A percentile compares a stretch with the other conserved stretches of the same genome.
Evolutionary conservation across 495 filamentous ascomycete species (phyloP).

Genomic region (Amphirosellinia nigrospora): DNA sequence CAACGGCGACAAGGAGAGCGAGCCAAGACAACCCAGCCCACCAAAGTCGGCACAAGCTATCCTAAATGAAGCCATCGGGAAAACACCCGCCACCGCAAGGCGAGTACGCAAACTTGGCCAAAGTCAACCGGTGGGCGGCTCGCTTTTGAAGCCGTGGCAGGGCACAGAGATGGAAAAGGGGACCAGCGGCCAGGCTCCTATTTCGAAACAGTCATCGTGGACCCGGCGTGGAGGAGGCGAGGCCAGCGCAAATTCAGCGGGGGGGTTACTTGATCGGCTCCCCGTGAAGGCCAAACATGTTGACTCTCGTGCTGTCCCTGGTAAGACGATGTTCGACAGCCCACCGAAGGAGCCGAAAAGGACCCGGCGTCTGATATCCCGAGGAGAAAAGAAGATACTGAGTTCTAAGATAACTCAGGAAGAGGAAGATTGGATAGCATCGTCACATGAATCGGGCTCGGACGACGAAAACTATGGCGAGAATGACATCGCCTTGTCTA

Average conservation of each 20-base stretch:
- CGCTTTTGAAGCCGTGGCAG: constrained; percentile 36
- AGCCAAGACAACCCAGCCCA: neutral
- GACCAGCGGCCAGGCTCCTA: neutral
- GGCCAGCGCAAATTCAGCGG: neutral
- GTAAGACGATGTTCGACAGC: constrained; percentile 11
- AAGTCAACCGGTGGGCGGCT: constrained; percentile 30
- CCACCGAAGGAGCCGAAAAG: constrained; percentile 14
- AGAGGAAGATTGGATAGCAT: neutral
- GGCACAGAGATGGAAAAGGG: neutral
- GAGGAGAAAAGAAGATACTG: constrained; percentile 13
- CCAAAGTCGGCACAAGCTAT: neutral
- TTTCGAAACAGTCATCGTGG: neutral
- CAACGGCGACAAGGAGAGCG: constrained; percentile 15
- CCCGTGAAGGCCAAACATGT: constrained; percentile 11
- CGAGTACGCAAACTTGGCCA: constrained; percentile 37
- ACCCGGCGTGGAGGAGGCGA: neutral
- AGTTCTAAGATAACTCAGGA: neutral
- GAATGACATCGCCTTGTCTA: neutral
- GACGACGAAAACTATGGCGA: neutral
- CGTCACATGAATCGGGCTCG: constrained; percentile 14
- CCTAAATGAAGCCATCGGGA: neutral
- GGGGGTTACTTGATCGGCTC: constrained; percentile 17
- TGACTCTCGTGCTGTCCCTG: neutral
- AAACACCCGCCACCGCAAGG: constrained; percentile 31
- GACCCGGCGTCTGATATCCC: constrained; percentile 15